Evolutionary conservation across 2,329 filamentous ascomycete genomes (phyloP), one percentile per base, ranked within the genome.

Genomic region (Pseudocercospora fuligena): DNA sequence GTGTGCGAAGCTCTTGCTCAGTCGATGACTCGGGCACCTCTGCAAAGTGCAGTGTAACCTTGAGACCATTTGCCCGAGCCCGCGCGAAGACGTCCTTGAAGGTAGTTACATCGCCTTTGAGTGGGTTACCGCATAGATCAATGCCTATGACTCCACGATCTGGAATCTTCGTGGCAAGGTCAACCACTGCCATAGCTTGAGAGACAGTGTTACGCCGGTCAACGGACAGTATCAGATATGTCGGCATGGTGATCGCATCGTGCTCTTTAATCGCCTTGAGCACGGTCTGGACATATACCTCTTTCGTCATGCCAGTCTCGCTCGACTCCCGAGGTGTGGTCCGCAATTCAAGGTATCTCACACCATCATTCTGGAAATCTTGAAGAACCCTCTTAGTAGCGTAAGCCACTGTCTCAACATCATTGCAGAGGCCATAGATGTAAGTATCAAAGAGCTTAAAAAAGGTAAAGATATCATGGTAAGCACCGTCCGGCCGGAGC

Each of bases 111-210:
- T 88, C 84, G 9, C 89, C 88, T 69, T 82, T 84, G 0, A 84
- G 81, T 1, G 92, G 92, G 74, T 96, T 88, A 19, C 92, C 92
- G 78, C 92, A 94, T 21, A 95, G 85, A 74, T 95, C 92, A 23
- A 95, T 78, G 14, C 89, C 92, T 0, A 94, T 89, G 4, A 94
- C 86, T 3, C 70, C 70, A 14, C 62, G 63, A 79, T 73, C 69
- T 14, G 78, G 80, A 75, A 89, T 86, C 65, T 81, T 80, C 56
- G 85, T 77, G 1, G 90, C 91, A 1, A 95, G 83, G 19, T 85
- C 80, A 25, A 94, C 84, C 3, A 89, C 86, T 66, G 89, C 82
- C n/a, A 82, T 73, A 0, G 92, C 92, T 69, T 90, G 86, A 1
- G 79, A 75, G 8, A 82, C 72, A 8, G 85, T 82, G 70, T 87